Evolutionary conservation across 768 basidiomycete species (phyloP).

Genomic region (Xerocomus brunneocitrinus): DNA sequence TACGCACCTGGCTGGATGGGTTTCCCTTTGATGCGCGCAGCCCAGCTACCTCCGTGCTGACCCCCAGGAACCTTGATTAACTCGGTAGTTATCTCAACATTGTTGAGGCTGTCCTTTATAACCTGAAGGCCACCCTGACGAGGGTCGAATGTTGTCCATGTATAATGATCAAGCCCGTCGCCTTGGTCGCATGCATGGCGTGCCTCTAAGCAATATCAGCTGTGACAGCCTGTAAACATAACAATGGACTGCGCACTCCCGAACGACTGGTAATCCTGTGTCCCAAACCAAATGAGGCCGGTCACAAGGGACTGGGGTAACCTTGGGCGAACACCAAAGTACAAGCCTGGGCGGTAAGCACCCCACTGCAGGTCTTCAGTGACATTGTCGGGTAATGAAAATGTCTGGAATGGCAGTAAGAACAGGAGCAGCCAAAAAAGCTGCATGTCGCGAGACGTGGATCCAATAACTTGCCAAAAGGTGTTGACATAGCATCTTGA

Average conservation of each 20-base stretch:
- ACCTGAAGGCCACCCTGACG: constrained; percentile 84
- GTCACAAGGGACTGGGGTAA: constrained; percentile 88
- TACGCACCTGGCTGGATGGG: constrained; percentile 60
- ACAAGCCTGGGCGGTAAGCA: constrained; percentile 87
- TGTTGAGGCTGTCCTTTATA: constrained; percentile 75
- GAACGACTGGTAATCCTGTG: constrained; percentile 74
- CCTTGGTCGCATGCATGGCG: constrained; percentile 89
- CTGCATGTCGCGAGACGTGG: constrained; percentile 11
- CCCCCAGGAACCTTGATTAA: constrained; percentile 85
- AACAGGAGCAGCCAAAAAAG: constrained; percentile 27
- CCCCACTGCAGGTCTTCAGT: constrained; percentile 58
- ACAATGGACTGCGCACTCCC: constrained; percentile 42
- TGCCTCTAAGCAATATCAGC: constrained; percentile 42
- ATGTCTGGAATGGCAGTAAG: constrained; percentile 13
- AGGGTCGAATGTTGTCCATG: constrained; percentile 85
- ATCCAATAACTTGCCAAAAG: not conserved
- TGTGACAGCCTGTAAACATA: not conserved
- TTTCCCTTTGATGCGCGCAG: constrained; percentile 74
- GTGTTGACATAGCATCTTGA: not conserved
- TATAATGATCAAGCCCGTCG: constrained; percentile 76
- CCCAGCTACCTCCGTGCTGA: constrained; percentile 84
- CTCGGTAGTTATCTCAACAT: constrained; percentile 79
- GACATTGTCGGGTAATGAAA: constrained; percentile 27
- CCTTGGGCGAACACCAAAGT: constrained; percentile 86
- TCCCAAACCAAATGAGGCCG: constrained; percentile 92